Percentiles rank a stretch among this genome's conserved stretches.
Evolutionary conservation across 2,329 filamentous ascomycete genomes (phyloP).

Genomic region (Penicillium olsonii): DNA sequence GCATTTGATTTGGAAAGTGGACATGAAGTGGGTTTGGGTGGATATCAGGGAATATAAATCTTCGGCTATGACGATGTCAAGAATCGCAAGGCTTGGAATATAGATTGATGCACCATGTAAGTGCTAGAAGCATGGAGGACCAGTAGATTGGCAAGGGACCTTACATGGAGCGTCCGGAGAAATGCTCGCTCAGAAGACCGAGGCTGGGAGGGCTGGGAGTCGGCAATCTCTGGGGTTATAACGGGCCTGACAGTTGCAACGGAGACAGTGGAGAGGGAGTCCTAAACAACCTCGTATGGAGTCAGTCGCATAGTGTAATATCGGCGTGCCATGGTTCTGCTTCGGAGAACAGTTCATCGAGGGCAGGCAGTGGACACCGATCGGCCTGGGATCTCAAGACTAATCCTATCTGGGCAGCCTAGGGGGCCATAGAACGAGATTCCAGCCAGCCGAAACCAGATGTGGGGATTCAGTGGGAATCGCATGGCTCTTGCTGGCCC

Average conservation of each 20-base stretch:
- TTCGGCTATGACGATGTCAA: constrained; percentile 9
- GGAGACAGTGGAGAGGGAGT: background rate
- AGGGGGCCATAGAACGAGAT: constrained; percentile 20
- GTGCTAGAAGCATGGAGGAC: background rate
- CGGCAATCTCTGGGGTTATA: too few species aligned
- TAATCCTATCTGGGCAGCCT: constrained; percentile 15
- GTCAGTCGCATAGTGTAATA: background rate
- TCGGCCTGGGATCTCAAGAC: constrained; percentile 24
- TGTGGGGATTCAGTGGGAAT: constrained; percentile 22
- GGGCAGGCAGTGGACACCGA: constrained; percentile 25
- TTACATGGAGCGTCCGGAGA: background rate
- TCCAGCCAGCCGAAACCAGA: constrained; percentile 25
- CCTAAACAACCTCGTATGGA: background rate
- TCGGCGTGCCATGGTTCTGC: constrained; percentile 6
- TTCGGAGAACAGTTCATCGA: constrained; percentile 17
- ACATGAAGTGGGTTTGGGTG: constrained; percentile 1
- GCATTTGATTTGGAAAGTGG: constrained; percentile 21
- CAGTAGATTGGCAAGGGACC: too few species aligned
- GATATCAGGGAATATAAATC: constrained; percentile 3
- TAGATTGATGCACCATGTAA: background rate
- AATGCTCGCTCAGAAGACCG: too few species aligned
- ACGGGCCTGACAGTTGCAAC: too few species aligned
- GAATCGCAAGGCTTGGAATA: background rate
- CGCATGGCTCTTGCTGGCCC: constrained; percentile 16
- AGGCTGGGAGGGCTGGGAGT: too few species aligned